Evolutionary conservation across 352 stramenopile species (phyloP).

Genomic region (Phytophthora fragariaefolia): DNA sequence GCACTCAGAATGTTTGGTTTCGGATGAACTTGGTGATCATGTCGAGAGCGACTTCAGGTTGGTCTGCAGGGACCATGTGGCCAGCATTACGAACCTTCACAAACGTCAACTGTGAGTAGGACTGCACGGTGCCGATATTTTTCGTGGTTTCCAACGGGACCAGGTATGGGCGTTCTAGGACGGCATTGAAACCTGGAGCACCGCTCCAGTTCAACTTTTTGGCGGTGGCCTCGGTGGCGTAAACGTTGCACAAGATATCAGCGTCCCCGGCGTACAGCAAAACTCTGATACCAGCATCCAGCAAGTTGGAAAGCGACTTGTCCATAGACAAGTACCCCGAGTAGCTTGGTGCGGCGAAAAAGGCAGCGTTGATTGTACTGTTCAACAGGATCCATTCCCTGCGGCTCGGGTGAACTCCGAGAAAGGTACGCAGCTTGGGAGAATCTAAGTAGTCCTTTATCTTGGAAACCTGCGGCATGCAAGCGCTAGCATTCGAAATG

Average conservation of each 20-base stretch:
- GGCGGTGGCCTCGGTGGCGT: conserved; percentile 42
- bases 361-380: conserved; percentile 89
- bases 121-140: conserved; percentile 36
- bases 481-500: conserved; percentile 15
- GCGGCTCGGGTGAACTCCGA: conserved; percentile 40
- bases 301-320: conserved; percentile 22
- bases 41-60: conserved; percentile 51
- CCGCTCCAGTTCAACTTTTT: conserved; percentile 41
- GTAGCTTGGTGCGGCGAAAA: conserved; percentile 46
- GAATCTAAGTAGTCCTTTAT: conserved; percentile 65
- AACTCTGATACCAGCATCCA: conserved; percentile 29
- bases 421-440: conserved; percentile 32
- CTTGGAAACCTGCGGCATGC: conserved; percentile 43
- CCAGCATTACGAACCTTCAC: conserved; percentile 57
- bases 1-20: conserved; percentile 30
- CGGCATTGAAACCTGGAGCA: conserved; percentile 26
- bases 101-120: conserved; percentile 45
- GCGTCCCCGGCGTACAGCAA: conserved; percentile 38
- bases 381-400: conserved; percentile 90
- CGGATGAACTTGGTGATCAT: conserved; percentile 70
- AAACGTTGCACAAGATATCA: conserved; percentile 49
- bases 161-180: conserved; percentile 7
- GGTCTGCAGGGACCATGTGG: conserved; percentile 61
- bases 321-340: conserved; percentile 62
- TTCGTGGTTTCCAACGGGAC: conserved; percentile 6